Percentiles rank a stretch among this genome's conserved stretches.
Evolutionary conservation across 164 flowering plant species (phyloP).

Genomic region (Taxillus chinensis): DNA sequence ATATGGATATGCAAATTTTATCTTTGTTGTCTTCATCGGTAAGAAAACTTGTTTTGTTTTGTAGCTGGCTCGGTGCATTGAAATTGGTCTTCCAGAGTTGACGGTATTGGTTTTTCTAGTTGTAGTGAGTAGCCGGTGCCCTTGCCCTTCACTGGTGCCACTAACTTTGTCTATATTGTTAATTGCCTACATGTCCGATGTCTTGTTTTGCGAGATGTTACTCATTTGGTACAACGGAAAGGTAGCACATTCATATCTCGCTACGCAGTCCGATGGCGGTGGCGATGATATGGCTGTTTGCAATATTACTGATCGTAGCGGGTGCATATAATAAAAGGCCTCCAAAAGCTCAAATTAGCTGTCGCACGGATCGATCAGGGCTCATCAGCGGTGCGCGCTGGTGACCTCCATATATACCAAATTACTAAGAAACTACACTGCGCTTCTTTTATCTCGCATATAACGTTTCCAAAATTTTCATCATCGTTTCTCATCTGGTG

Average conservation of each 20-base stretch:
- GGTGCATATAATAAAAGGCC: slow-evolving; percentile 40
- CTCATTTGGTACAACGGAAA: slow-evolving; percentile 17
- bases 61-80: slow-evolving; percentile 67
- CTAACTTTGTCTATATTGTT: too few species aligned
- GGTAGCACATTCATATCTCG: slow-evolving; percentile 19
- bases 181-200: neutral
- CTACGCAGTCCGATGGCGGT: slow-evolving; percentile 34
- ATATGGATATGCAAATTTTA: neutral
- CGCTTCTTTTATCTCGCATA: too few species aligned
- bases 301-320: slow-evolving; percentile 41
- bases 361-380: slow-evolving; percentile 60
- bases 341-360: slow-evolving; percentile 38
- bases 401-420: slow-evolving; percentile 16
- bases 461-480: too few species aligned
- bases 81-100: slow-evolving; percentile 73
- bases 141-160: too few species aligned
- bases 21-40: neutral
- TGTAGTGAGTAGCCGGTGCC: slow-evolving; percentile 34
- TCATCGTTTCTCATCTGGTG: neutral
- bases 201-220: slow-evolving; percentile 31
- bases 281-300: slow-evolving; percentile 43
- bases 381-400: slow-evolving; percentile 45
- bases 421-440: too few species aligned
- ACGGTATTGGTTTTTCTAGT: slow-evolving; percentile 47
- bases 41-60: too few species aligned